Evolutionary conservation across 345 rosid genomes (phyloP), one percentile per base, ranked within the genome.

Genomic region (Pistacia atlantica): DNA sequence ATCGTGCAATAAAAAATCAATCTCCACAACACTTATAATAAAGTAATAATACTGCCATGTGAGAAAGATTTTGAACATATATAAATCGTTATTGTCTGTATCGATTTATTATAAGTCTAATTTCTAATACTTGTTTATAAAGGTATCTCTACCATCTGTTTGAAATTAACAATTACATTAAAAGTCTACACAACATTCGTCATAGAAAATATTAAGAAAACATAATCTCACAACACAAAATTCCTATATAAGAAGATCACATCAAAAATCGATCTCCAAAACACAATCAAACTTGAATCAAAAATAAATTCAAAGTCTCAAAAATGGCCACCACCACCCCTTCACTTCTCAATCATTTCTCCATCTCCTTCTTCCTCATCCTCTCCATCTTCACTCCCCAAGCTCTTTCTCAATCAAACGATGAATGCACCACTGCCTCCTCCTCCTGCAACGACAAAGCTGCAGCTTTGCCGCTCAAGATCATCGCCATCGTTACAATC

Each of bases 381-480:
- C 25, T 25, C 25, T 25, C 25, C 25, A 25, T 25, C 25, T 25
- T 25, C 25, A 25, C 25, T 2, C 78, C 76, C 8, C 33, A 57
- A 67, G 72, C 70, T 58, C 42, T 52, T 25, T 80, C 86, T 18
- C 71, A 55, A 69, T 56, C 66, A 12, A 25, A 25, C 25, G 71
- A 75, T 4, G 83, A 82, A 13, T 83, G 92, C 13, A 56, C 54
- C 22, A 49, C 49, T 13, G 89, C 25, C 25, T 25, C 83, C 28
- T 38, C 79, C 33, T 60, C 81, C 0, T 92, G 97, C 76, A 83
- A 77, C 69, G 75, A 90, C 86, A 90, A 90, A 79, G 60, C 80
- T 3, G 82, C 79, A 79, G 88, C 97, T 0, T 58, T 85, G 65
- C 77, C 89, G 33, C 85, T 25, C 25, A 25, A 25, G 25, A 25